Conservation (phyloP, 2,329 filamentous ascomycete species). For the Coniochaeta prunicola region DNA sequence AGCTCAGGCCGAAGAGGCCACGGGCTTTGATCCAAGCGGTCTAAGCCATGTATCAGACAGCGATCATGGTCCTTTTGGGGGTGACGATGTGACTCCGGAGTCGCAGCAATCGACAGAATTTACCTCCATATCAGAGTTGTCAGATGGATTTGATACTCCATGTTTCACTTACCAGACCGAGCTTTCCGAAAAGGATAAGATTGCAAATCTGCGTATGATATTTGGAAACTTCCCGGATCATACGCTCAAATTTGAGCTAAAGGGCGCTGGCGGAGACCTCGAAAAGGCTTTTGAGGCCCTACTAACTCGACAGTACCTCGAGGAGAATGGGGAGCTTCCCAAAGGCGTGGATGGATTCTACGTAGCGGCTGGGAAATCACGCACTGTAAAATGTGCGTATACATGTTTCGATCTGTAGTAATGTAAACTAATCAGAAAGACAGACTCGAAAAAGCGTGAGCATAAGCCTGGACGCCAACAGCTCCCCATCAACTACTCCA, state of each 20-base stretch:
- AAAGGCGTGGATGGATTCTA: conserved; percentile 83
- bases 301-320: conserved; percentile 70
- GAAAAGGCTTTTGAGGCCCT: conserved; percentile 70
- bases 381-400: conserved; percentile 23
- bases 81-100: conserved; percentile 11
- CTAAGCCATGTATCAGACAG: conserved; percentile 37
- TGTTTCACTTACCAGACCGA: conserved; percentile 18
- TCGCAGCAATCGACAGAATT: conserved; percentile 7
- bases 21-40: conserved; percentile 72
- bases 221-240: conserved; percentile 63
- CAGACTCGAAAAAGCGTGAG: background rate
- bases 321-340: conserved; percentile 53
- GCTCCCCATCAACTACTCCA: background rate
- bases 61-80: conserved; percentile 19
- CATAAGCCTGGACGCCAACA: background rate
- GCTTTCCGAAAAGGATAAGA: conserved; percentile 50
- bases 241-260: conserved; percentile 59
- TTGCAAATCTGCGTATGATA: conserved; percentile 56
- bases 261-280: conserved; percentile 60
- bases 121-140: conserved; percentile 14
- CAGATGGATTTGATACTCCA: conserved; percentile 15
- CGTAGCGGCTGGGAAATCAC: conserved; percentile 39
- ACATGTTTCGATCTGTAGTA: background rate
- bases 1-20: conserved; percentile 61
- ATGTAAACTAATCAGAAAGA: background rate